Base-by-base conservation (phyloP, 306 rosid genomes). In the Notholithocarpus densiflorus region DNA sequence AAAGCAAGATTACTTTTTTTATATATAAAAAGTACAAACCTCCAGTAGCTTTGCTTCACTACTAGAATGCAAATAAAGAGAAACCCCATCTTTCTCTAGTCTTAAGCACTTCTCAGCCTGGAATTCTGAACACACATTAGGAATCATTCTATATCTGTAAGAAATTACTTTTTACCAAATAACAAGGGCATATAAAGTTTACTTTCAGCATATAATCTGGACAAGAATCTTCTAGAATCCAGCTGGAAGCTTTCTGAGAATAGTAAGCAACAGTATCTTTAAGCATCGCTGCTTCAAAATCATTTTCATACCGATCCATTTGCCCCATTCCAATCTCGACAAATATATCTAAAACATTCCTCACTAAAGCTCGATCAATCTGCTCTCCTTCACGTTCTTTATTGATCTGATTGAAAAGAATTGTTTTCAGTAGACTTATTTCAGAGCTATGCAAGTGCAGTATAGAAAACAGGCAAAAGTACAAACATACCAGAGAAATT, bases 341-440 rank as follows among this genome's bases (percentile, higher is more conserved):
- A 81, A 82, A 87, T 74, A 91, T 80, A 79, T 84, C 89, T 73
- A 89, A 75, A 53, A 87, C 82, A 72, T 88, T 82, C 75, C 87
- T 88, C 72, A 91, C 68, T 69, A 93, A 69, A 81, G 86, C 87
- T 75, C 79, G 81, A 68, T 93, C 92, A 62, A 91, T 87, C 80
- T 88, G 83, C 85, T 85, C 89, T 79, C 90, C 94, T 61, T 89
- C 90, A 29, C 84, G 89, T 65, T 87, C 88, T 70, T 80, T 82
- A 78, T 80, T 87, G 77, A 89, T 88, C 98, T 89, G 77, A 75
- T 68, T 19, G 8, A 19, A 32, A 37, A n/a, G 34, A 56, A 19
- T 18, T 6, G 11, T 8, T 32, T 34, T 19, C n/a, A 66, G 72
- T 32, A n/a, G 4, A 68, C 48, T 68, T 1, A 37, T 68, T 18